Conservation (phyloP, 371 early-diverging fungal species). For the Apophysomyces elegans region DNA sequence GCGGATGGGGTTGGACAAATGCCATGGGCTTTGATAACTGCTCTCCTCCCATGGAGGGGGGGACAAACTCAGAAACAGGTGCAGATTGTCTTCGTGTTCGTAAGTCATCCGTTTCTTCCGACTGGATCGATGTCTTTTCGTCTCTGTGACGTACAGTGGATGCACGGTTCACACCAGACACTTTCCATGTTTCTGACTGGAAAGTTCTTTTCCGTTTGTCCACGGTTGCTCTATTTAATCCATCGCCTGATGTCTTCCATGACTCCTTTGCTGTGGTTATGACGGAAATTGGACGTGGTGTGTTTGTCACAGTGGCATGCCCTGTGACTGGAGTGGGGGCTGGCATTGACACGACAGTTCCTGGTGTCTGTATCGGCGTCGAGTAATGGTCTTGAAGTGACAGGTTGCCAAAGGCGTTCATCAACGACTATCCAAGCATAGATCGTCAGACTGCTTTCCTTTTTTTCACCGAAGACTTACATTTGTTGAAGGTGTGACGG, state of each 20-base stretch:
- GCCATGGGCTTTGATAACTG: slow-evolving; percentile 8
- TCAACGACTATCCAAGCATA: not conserved
- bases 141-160: not conserved
- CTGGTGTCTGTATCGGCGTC: not conserved
- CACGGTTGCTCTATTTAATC: not conserved
- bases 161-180: not conserved
- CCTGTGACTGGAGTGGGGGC: not conserved
- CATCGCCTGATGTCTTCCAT: slow-evolving; percentile 8
- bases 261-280: slow-evolving; percentile 8
- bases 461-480: not conserved
- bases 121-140: not conserved
- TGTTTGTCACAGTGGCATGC: not conserved
- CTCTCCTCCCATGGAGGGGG: not conserved
- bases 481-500: not conserved
- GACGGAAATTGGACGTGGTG: slow-evolving; percentile 1
- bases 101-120: slow-evolving; percentile 7
- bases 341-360: not conserved
- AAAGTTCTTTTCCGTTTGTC: not conserved
- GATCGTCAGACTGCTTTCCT: not conserved
- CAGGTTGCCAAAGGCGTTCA: slow-evolving; percentile 1
- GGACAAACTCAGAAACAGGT: slow-evolving; percentile 6
- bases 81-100: slow-evolving; percentile 14
- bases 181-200: slow-evolving; percentile 7
- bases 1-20: not conserved
- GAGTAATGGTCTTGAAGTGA: not conserved